phyloP scores from a whole-genome alignment of 2,329 filamentous ascomycete genomes.

The Cryphonectria radicalis region DNA sequence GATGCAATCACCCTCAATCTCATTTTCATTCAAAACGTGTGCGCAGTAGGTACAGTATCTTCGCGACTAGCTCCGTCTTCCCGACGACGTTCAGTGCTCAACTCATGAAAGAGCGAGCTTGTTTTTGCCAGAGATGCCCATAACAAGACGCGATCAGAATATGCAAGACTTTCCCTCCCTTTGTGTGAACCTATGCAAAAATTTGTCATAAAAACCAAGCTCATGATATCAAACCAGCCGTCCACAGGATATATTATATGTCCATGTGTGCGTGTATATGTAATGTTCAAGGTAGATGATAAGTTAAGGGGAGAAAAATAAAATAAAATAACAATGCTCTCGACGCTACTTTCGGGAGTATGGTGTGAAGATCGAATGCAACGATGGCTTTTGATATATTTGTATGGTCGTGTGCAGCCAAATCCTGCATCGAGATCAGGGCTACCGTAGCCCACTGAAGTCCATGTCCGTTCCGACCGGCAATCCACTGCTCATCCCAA shows the following conservation, averaged over 20 bases:
- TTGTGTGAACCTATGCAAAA: not conserved
- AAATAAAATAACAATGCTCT: not conserved
- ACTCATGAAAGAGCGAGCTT: not conserved
- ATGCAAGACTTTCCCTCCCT: not conserved
- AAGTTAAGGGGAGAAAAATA: not conserved
- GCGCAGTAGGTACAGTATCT: not conserved
- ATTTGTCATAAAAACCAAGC: not conserved
- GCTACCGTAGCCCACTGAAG: constrained; percentile 44
- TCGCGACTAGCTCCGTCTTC: not conserved
- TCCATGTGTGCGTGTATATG: not conserved
- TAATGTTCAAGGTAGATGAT: not conserved
- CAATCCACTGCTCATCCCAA: constrained; percentile 42
- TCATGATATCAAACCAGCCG: not conserved
- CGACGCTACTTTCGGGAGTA: not conserved
- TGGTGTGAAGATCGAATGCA: not conserved
- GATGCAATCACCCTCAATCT: not conserved
- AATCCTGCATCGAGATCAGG: not conserved
- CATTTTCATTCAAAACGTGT: constrained; percentile 5
- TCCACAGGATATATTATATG: not conserved
- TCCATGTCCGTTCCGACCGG: constrained; percentile 42
- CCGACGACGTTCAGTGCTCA: not conserved
- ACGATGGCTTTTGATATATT: not conserved
- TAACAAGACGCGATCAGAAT: not conserved
- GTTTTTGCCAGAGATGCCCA: not conserved
- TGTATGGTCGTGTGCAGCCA: too few species aligned